These are phyloP conservation scores for Roridomyces roridus DNA, from an alignment of 768 basidiomycete genomes.

Conservation along the genomic window DNA sequence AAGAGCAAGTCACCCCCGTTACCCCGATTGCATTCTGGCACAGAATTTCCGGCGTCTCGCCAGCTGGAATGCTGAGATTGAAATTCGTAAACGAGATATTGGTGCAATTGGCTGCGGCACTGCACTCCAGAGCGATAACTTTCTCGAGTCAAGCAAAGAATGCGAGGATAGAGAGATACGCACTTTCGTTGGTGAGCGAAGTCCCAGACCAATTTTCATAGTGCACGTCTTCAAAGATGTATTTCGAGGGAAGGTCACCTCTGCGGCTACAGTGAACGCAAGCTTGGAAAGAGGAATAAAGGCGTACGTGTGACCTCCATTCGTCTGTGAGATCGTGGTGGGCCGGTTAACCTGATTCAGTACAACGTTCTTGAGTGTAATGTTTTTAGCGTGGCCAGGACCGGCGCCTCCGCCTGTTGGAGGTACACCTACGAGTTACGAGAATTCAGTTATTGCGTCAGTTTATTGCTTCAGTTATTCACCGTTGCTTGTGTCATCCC, in stretches of 20 bases:
- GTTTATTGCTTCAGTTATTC: too few relatives aligned
- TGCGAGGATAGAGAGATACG: background rate
- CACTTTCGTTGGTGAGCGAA: constrained; percentile 6
- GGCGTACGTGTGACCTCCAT: background rate
- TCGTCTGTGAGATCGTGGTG: constrained; percentile 5
- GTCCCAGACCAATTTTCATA: constrained; percentile 16
- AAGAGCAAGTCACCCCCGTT: too few relatives aligned
- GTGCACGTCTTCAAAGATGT: background rate
- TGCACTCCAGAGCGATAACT: constrained; percentile 11
- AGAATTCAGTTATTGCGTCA: too few relatives aligned
- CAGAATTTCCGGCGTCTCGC: constrained; percentile 1
- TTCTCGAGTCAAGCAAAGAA: background rate
- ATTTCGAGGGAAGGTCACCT: constrained; percentile 7
- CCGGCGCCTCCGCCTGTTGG: constrained; percentile 15
- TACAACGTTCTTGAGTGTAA: constrained; percentile 3
- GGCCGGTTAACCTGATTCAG: constrained; percentile 7
- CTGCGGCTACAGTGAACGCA: background rate
- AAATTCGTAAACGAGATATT: constrained; percentile 3
- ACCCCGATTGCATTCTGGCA: constrained; percentile 2
- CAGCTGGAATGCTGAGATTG: constrained; percentile 7
- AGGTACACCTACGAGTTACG: too few relatives aligned
- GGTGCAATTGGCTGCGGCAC: constrained; percentile 4
- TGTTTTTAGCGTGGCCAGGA: background rate
- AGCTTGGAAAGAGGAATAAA: background rate
- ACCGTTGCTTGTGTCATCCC: constrained; percentile 12